A percentile compares a stretch with the other conserved stretches of the same genome.
phyloP scores from a whole-genome alignment of 2,329 filamentous ascomycete genomes.

The Colletotrichum eremochloae region DNA sequence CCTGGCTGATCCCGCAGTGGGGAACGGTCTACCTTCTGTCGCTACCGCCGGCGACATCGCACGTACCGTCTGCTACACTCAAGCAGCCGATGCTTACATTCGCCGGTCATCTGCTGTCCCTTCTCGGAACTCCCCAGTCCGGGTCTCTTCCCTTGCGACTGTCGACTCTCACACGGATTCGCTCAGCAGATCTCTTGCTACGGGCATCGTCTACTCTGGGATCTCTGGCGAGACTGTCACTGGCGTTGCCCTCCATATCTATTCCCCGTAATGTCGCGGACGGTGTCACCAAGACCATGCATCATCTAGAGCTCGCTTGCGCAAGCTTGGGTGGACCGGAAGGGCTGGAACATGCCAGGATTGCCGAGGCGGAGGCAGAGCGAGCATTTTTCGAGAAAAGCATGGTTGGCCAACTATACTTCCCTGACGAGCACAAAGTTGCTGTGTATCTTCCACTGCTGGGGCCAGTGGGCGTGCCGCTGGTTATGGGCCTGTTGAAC shows the following conservation, averaged over 20 bases:
- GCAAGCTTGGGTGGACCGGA: slow-evolving; percentile 73
- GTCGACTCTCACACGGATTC: slow-evolving; percentile 86
- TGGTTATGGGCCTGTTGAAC: slow-evolving; percentile 86
- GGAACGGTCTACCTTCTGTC: slow-evolving; percentile 76
- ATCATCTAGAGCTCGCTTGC: slow-evolving; percentile 83
- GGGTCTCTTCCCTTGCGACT: slow-evolving; percentile 89
- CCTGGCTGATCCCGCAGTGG: slow-evolving; percentile 97
- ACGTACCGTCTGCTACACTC: slow-evolving; percentile 75
- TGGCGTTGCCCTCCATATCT: slow-evolving; percentile 88
- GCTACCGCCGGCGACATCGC: slow-evolving; percentile 56
- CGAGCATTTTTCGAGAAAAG: slow-evolving; percentile 98
- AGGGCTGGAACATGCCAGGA: slow-evolving; percentile 83
- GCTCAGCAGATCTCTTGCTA: slow-evolving; percentile 85
- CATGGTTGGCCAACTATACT: slow-evolving; percentile 99
- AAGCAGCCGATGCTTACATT: slow-evolving; percentile 89
- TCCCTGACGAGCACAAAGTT: slow-evolving; percentile 98
- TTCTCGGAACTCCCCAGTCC: slow-evolving; percentile 86
- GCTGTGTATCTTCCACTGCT: slow-evolving; percentile 94
- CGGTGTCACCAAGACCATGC: slow-evolving; percentile 84
- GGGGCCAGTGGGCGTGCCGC: slow-evolving; percentile 89
- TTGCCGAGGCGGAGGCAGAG: slow-evolving; percentile 91
- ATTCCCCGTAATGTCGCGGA: slow-evolving; percentile 90
- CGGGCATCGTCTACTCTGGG: slow-evolving; percentile 94
- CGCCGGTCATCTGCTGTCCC: slow-evolving; percentile 87
- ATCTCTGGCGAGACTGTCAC: slow-evolving; percentile 87